phyloP scores from a whole-genome alignment of 495 filamentous ascomycete genomes.

The Talaromyces nanjingensis region DNA sequence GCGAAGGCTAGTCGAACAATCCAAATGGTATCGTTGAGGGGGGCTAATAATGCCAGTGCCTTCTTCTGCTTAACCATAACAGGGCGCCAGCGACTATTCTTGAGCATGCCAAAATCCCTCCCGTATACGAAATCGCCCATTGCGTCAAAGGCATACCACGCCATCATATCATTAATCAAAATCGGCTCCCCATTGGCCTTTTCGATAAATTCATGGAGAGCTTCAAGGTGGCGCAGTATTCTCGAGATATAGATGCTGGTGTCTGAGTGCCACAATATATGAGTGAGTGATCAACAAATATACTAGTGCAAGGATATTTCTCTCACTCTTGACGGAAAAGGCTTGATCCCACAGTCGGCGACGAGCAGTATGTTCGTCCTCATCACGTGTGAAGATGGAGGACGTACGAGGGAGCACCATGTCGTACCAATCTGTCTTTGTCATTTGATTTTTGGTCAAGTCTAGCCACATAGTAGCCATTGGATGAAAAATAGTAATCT shows the following conservation, averaged over 20 bases:
- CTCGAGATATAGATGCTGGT: no score
- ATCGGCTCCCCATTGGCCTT: no score
- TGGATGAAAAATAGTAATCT: conserved; percentile 29
- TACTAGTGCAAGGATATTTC: no score
- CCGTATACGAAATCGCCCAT: conserved; percentile 38
- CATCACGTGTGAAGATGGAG: conserved; percentile 28
- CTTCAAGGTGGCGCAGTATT: no score
- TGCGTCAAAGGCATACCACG: conserved; percentile 34
- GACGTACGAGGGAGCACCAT: conserved; percentile 27
- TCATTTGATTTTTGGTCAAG: conserved; percentile 17
- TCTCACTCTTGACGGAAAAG: no score
- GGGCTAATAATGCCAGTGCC: conserved; percentile 18
- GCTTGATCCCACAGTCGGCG: conserved; percentile 25
- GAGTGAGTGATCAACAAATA: no score
- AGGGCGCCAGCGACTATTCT: conserved; percentile 18
- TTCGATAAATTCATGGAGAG: no score
- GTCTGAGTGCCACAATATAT: no score
- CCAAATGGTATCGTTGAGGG: conserved; percentile 29
- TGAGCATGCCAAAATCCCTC: conserved; percentile 28
- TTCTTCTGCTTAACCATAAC: no score
- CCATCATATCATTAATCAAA: background rate
- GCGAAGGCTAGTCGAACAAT: conserved; percentile 21
- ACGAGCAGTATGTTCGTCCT: conserved; percentile 18
- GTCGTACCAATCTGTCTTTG: conserved; percentile 36
- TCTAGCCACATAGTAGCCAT: conserved; percentile 19